These are phyloP conservation scores for Euclidium syriacum DNA, from an alignment of 345 rosid species.

Conservation along the genomic window DNA sequence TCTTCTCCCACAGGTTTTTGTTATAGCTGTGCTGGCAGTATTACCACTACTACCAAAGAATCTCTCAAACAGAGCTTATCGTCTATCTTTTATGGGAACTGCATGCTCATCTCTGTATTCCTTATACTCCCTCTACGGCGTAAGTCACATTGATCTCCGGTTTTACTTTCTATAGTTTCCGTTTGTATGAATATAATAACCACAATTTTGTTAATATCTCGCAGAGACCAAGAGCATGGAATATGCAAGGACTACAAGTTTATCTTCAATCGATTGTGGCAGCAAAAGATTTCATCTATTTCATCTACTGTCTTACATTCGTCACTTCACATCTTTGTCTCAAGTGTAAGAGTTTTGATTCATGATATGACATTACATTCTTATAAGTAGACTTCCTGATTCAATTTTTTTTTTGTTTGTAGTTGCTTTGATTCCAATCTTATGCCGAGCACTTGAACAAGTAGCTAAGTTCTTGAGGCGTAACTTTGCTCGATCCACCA, in stretches of 20 bases:
- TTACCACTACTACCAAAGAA: constrained; percentile 66
- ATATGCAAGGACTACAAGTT: constrained; percentile 79
- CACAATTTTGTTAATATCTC: constrained; percentile 12
- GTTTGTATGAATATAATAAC: constrained; percentile 20
- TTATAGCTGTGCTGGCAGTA: constrained; percentile 85
- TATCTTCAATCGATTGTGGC: constrained; percentile 77
- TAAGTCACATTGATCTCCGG: constrained; percentile 28
- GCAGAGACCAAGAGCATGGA: constrained; percentile 90
- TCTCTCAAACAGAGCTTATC: constrained; percentile 80
- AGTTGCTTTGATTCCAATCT: constrained; percentile 91
- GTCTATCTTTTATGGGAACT: constrained; percentile 92
- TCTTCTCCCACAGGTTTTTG: constrained; percentile 66
- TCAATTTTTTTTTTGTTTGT: constrained; percentile 30
- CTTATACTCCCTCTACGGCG: constrained; percentile 86
- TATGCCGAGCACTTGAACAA: constrained; percentile 74
- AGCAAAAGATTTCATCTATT: constrained; percentile 87
- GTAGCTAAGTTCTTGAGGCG: constrained; percentile 86
- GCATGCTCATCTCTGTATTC: constrained; percentile 81
- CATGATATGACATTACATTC: neutral
- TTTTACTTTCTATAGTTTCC: constrained; percentile 4
- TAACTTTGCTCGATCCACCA: constrained; percentile 71
- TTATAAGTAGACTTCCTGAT: neutral
- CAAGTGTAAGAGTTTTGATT: constrained; percentile 56
- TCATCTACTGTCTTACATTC: constrained; percentile 84
- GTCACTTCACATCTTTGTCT: constrained; percentile 88